A percentile compares a stretch with the other conserved stretches of the same genome.
These are phyloP conservation scores for Botrytis porri DNA, from an alignment of 2,329 filamentous ascomycete genomes.

Conservation along the genomic window DNA sequence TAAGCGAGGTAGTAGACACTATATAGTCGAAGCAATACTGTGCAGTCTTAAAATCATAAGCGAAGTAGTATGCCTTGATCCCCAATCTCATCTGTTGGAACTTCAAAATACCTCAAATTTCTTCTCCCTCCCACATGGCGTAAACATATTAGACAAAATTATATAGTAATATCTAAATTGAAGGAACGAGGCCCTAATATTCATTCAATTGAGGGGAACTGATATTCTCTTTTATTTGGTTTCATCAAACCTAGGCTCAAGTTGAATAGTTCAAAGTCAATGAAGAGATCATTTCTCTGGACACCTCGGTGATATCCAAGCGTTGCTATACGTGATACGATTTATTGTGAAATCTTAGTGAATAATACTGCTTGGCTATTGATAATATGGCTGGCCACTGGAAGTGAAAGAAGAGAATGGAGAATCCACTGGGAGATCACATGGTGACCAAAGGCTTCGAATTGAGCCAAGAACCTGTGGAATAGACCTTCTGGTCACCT, in stretches of 20 bases:
- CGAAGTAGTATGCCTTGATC: neutral
- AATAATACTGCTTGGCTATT: neutral
- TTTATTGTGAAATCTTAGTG: neutral
- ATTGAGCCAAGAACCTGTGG: neutral
- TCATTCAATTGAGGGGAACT: neutral
- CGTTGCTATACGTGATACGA: neutral
- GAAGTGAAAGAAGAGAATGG: neutral
- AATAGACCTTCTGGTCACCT: neutral
- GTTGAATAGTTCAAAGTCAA: neutral
- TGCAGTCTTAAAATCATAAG: neutral
- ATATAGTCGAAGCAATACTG: neutral
- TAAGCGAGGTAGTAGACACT: neutral
- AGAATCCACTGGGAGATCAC: neutral
- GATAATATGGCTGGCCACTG: neutral
- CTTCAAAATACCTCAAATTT: neutral
- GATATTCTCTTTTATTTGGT: neutral
- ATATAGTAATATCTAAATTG: neutral
- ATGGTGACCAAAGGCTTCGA: neutral
- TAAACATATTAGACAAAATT: neutral
- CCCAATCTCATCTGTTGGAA: neutral
- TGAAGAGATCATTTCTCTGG: neutral
- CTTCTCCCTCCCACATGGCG: neutral
- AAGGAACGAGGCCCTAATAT: neutral
- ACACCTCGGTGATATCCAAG: neutral
- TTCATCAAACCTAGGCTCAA: neutral